Percentiles rank a stretch among this genome's conserved stretches.
These are phyloP conservation scores for Phialophora chinensis DNA, from an alignment of 2,329 filamentous ascomycete genomes.

Conservation along the genomic window DNA sequence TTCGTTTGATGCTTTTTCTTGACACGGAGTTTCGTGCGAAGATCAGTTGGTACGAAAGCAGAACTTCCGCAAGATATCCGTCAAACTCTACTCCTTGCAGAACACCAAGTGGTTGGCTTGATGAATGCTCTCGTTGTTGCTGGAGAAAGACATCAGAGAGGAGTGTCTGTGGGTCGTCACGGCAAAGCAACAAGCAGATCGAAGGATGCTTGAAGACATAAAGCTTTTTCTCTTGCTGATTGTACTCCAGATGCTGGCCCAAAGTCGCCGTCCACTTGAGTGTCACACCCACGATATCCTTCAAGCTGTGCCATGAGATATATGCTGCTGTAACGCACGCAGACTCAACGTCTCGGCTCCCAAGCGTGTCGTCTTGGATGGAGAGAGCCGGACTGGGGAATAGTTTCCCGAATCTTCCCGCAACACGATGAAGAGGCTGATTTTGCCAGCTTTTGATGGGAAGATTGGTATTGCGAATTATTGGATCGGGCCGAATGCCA, in stretches of 20 bases:
- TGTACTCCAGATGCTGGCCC: conserved; percentile 20
- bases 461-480: conserved; percentile 6
- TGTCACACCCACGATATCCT: conserved; percentile 14
- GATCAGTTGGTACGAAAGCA: conserved; percentile 21
- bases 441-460: neutral
- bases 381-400: conserved; percentile 13
- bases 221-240: conserved; percentile 16
- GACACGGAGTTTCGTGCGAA: conserved; percentile 14
- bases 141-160: conserved; percentile 15
- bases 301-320: conserved; percentile 19
- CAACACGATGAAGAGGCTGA: conserved; percentile 17
- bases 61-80: conserved; percentile 15
- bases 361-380: conserved; percentile 13
- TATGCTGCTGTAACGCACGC: conserved; percentile 17
- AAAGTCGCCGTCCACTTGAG: conserved; percentile 17
- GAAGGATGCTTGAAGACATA: conserved; percentile 22
- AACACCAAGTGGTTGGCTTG: neutral
- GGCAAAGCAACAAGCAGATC: conserved; percentile 17
- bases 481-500: neutral
- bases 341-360: conserved; percentile 15
- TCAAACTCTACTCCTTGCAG: conserved; percentile 15
- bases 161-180: conserved; percentile 1
- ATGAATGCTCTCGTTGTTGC: conserved; percentile 3
- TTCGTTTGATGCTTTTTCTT: conserved; percentile 13
- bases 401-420: conserved; percentile 14